Evolutionary conservation across 2,329 filamentous ascomycete genomes (phyloP).

Genomic region (Aspergillus terreus): DNA sequence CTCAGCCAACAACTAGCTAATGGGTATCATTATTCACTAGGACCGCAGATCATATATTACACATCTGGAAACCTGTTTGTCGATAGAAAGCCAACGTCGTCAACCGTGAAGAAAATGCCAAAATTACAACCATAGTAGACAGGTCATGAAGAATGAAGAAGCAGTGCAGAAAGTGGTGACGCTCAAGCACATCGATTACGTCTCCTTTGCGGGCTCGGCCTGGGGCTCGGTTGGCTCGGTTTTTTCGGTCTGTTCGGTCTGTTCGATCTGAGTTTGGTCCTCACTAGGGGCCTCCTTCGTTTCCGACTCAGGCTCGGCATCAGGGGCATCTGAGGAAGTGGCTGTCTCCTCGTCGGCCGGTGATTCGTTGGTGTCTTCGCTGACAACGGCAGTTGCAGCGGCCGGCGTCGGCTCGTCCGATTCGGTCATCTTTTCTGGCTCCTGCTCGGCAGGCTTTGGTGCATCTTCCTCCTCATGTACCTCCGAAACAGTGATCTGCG

Average conservation of each 20-base stretch:
- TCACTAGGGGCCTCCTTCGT: not conserved
- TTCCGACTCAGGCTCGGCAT: constrained; percentile 4
- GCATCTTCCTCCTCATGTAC: constrained; percentile 16
- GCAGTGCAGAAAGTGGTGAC: not conserved
- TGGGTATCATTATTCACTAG: constrained; percentile 21
- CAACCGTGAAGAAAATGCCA: not conserved
- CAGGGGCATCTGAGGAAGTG: not conserved
- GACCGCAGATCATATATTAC: constrained; percentile 17
- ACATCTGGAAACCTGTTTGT: constrained; percentile 9
- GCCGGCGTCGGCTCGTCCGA: not conserved
- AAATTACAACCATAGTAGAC: constrained; percentile 16
- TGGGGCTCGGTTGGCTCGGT: not conserved
- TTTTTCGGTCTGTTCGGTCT: not conserved
- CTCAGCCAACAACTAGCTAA: not conserved
- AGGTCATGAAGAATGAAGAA: constrained; percentile 9
- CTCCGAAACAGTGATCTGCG: constrained; percentile 18
- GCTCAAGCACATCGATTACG: constrained; percentile 5
- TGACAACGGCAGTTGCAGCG: not conserved
- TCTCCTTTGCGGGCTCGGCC: constrained; percentile 9
- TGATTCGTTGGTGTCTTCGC: not conserved
- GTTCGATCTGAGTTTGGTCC: constrained; percentile 3
- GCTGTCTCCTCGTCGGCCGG: not conserved
- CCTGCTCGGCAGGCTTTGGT: constrained; percentile 8
- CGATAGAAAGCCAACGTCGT: constrained; percentile 1
- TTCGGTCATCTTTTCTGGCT: constrained; percentile 1